These are phyloP conservation scores for Yamadazyma insecticola DNA, from an alignment of 805 yeast genomes.

Conservation along the genomic window DNA sequence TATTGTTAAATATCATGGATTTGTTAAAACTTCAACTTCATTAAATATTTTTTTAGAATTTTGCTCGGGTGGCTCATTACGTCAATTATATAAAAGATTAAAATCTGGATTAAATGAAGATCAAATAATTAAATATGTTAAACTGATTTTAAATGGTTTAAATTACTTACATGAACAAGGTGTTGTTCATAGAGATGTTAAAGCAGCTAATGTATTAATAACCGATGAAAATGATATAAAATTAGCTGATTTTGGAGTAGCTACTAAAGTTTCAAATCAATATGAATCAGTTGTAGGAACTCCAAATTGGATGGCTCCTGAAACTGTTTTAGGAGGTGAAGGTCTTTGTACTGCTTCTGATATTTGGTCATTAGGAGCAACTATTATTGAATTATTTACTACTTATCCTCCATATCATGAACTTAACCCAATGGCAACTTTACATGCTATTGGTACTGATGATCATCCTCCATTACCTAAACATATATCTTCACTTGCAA, in stretches of 20 bases:
- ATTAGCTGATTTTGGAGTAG: constrained; percentile 94
- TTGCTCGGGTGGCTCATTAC: constrained; percentile 59
- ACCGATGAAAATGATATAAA: constrained; percentile 66
- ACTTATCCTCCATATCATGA: constrained; percentile 87
- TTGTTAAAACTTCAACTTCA: constrained; percentile 48
- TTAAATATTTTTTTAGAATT: constrained; percentile 62
- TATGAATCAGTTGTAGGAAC: constrained; percentile 66
- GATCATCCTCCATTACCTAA: constrained; percentile 67
- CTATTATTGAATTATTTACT: constrained; percentile 79
- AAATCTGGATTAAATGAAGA: constrained; percentile 54
- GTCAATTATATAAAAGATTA: constrained; percentile 44
- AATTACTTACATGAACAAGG: constrained; percentile 65
- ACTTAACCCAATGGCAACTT: constrained; percentile 68
- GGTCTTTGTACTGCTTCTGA: constrained; percentile 89
- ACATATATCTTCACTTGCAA: constrained; percentile 35
- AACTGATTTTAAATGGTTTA: constrained; percentile 58
- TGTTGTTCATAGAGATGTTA: constrained; percentile 81
- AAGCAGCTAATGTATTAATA: constrained; percentile 84
- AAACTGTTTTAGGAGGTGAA: constrained; percentile 71
- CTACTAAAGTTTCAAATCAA: constrained; percentile 50
- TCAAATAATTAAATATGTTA: constrained; percentile 45
- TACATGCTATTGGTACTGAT: constrained; percentile 79
- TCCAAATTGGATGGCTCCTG: constrained; percentile 99
- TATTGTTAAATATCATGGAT: constrained; percentile 66
- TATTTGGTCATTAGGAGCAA: constrained; percentile 94